Evolutionary conservation across 78 protist species (phyloP).

Genomic region (Anaeramoeba flamelloides): DNA sequence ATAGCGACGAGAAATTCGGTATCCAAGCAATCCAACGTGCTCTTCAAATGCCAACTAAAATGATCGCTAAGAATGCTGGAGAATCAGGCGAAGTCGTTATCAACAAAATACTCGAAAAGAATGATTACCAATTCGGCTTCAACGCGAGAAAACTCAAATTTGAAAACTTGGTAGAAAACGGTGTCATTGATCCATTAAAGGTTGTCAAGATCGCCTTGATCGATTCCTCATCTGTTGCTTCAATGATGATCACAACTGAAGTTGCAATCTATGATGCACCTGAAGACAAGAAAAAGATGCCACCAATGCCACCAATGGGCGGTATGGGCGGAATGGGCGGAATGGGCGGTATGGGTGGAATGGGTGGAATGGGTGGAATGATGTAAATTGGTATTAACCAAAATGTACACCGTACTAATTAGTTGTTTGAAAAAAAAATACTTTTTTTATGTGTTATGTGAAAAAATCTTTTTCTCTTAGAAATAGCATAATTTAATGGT

Average conservation of each 20-base stretch:
- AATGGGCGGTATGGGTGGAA: too few relatives aligned
- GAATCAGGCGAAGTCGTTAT: conserved; percentile 83
- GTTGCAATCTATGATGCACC: conserved; percentile 49
- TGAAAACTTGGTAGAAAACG: conserved; percentile 72
- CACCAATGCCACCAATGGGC: too few relatives aligned
- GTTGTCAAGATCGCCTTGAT: conserved; percentile 81
- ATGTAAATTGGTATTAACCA: too few relatives aligned
- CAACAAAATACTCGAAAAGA: conserved; percentile 51
- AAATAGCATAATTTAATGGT: too few relatives aligned
- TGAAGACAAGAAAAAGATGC: too few relatives aligned
- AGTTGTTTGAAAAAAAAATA: too few relatives aligned
- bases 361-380: too few relatives aligned
- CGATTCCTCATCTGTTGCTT: conserved; percentile 71
- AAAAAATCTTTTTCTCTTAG: too few relatives aligned
- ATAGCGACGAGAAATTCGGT: neutral
- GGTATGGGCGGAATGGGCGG: too few relatives aligned
- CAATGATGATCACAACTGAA: conserved; percentile 82
- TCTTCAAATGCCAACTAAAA: conserved; percentile 44
- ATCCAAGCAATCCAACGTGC: neutral
- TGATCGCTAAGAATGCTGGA: conserved; percentile 85
- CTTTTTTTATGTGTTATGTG: too few relatives aligned
- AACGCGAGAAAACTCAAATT: conserved; percentile 58
- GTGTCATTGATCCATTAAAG: conserved; percentile 97
- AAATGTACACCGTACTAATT: too few relatives aligned
- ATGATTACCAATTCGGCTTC: conserved; percentile 55